Evolutionary conservation across 768 basidiomycete genomes (phyloP), one percentile per base, ranked within the genome.

Genomic region (Agaricus subrufescens): DNA sequence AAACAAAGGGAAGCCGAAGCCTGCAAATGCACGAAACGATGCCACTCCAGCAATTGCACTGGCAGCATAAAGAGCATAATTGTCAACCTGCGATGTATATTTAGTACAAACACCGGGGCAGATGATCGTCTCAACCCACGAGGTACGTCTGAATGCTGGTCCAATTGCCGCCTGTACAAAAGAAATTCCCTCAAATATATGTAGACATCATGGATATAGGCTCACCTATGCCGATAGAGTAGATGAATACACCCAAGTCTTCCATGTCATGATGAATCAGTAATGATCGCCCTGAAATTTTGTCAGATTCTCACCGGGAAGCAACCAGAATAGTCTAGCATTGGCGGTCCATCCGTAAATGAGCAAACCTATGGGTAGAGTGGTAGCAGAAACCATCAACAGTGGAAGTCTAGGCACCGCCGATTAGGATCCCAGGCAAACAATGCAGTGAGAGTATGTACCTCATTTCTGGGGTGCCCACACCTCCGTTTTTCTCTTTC

Each of bases 1-100:
- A 60, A 86, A 87, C 30, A 87, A 67, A 6, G 85, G 86, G 63
- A 88, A 85, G 10, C 75, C 79, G 48, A 84, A 86, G 2, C 85
- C 85, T 3, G 80, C 77, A 3, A 85, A 61, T 1, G 81, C 80
- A 44, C 85, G 73, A 57, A 85, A 69, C 63, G 72, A 82, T 0
- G 79, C 66, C 29, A 81, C 77, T 0, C 81, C 84, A 0, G 83
- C 82, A n/a, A 82, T 70, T 2, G 79, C 85, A 49, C 85, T 87
- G 5, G 87, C 85, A 42, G 87, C 83, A 59, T 88, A 75, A 1
- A 86, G 67, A 0, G 85, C 80, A 65, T 86, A 89, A 0, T 79
- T 68, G 58, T 89, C 86, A 29, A 91, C 84, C 70, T 93, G 83
- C 46, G 79, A 75, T 11, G 26, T 29, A 15, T 29, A 11, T 47